Evolutionary conservation across 1,284 basidiomycete genomes (phyloP), one percentile per base, ranked within the genome.

Genomic region (Erythrobasidium hasegawianum): DNA sequence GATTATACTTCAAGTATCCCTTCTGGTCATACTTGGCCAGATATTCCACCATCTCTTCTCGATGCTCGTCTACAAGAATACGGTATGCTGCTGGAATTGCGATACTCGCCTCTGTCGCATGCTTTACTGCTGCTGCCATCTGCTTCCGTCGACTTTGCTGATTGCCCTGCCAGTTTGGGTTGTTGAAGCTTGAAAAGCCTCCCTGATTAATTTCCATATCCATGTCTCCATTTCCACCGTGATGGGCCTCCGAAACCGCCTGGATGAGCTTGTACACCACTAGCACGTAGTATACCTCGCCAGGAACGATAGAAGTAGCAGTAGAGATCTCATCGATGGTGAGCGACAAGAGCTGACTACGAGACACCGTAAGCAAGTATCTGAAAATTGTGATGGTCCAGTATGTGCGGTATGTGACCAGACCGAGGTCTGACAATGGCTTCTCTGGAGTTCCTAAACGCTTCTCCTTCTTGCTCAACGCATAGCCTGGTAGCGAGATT

Each of bases 391-490:
- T 83, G 56, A 95, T 80, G 11, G 87, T 91, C 96, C 96, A 98
- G 76, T 98, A 98, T 72, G 88, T 93, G 77, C 84, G 87, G 79
- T 99, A 99, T 33, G 92, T 89, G 57, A 97, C 81, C 11, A 89
- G 87, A 33, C 94, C 94, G 20, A 97, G 83, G 27, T 85, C 87
- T 26, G 91, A 95, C 13, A 97, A 83, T 5, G 94, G 94, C 73
- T 93, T 90, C 77, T 97, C 94, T 0, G 93, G 94, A 10, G 91
- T 90, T 10, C 94, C 91, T 8, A 86, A 78, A 59, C 90, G 81
- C 24, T 85, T 85, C 77, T 98, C 96, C 76, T 96, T 97, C 81
- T 90, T 95, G 1, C 94, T 97, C 71, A 98, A 79, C 27, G 97
- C 81, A 80, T 97, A 98, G 79, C 95, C 94, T 97, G 67, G 52